These are phyloP conservation scores for Phytophthora tubulina DNA, from an alignment of 352 stramenopile genomes.

Conservation along the genomic window DNA sequence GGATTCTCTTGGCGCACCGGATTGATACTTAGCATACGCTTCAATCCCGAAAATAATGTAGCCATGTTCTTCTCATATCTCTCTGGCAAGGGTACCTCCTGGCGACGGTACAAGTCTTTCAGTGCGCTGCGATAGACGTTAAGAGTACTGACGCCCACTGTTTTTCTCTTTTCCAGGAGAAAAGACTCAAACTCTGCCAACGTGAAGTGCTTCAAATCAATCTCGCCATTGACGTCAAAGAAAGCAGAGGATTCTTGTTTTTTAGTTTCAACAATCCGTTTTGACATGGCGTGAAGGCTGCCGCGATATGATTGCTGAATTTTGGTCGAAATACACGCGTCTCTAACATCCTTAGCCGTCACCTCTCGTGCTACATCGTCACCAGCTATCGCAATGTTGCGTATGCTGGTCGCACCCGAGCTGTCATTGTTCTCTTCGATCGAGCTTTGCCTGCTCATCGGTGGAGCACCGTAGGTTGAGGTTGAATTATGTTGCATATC, in stretches of 20 bases:
- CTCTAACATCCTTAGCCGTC: background rate
- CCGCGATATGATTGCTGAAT: background rate
- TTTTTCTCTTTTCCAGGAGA: background rate
- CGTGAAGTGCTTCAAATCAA: background rate
- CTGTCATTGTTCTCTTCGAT: too few species aligned
- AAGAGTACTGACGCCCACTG: background rate
- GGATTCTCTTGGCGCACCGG: background rate
- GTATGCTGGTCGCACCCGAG: too few species aligned
- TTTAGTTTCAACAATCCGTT: background rate
- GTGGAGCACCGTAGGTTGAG: too few species aligned
- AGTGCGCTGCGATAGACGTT: background rate
- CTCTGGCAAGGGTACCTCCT: background rate
- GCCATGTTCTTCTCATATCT: background rate
- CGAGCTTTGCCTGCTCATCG: too few species aligned
- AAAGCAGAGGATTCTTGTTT: background rate
- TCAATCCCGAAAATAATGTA: background rate
- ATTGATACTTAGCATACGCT: background rate
- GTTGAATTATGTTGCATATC: too few species aligned
- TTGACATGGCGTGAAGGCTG: background rate
- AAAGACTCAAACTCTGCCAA: background rate
- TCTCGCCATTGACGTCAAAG: background rate
- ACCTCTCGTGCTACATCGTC: background rate
- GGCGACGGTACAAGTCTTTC: background rate
- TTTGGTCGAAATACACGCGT: background rate
- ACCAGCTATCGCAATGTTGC: too few species aligned